Conservation (phyloP, 1,284 basidiomycete genomes). For the Anthracocystis setariae region DNA sequence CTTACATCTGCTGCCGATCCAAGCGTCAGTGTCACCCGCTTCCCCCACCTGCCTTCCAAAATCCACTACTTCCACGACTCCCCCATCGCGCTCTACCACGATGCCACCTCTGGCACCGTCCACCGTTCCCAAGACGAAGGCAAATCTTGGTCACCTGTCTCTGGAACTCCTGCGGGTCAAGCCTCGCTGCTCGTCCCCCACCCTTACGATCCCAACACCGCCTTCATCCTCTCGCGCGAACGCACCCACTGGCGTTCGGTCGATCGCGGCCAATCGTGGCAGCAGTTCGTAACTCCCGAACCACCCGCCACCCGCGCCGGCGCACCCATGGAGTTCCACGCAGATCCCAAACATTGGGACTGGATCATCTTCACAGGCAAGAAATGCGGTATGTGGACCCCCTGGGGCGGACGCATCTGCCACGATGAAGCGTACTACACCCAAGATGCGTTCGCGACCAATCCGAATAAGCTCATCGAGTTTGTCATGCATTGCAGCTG, state of each 20-base stretch:
- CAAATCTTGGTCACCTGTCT: slow-evolving; percentile 77
- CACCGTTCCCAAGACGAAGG: slow-evolving; percentile 90
- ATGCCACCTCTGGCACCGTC: slow-evolving; percentile 76
- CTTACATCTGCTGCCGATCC: slow-evolving; percentile 55
- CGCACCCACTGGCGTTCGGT: slow-evolving; percentile 61
- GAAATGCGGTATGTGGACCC: slow-evolving; percentile 58
- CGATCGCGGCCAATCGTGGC: slow-evolving; percentile 63
- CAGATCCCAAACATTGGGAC: slow-evolving; percentile 57
- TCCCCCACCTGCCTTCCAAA: slow-evolving; percentile 78
- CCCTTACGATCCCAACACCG: slow-evolving; percentile 77
- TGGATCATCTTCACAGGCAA: slow-evolving; percentile 63
- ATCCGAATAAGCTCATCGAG: slow-evolving; percentile 52
- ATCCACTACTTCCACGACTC: slow-evolving; percentile 94
- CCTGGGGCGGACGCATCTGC: slow-evolving; percentile 57
- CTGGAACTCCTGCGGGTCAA: slow-evolving; percentile 75
- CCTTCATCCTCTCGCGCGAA: slow-evolving; percentile 60
- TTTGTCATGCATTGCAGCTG: slow-evolving; percentile 62
- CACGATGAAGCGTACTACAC: slow-evolving; percentile 69
- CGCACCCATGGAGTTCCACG: slow-evolving; percentile 63
- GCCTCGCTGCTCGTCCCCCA: slow-evolving; percentile 84
- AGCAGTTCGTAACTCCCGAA: slow-evolving; percentile 57
- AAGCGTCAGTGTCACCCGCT: slow-evolving; percentile 69
- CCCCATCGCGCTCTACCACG: slow-evolving; percentile 83
- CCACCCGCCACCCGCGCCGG: slow-evolving; percentile 54
- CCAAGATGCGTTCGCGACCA: slow-evolving; percentile 58